Evolutionary conservation across 2,329 filamentous ascomycete species (phyloP).

Genomic region (Cryphonectria radicalis): DNA sequence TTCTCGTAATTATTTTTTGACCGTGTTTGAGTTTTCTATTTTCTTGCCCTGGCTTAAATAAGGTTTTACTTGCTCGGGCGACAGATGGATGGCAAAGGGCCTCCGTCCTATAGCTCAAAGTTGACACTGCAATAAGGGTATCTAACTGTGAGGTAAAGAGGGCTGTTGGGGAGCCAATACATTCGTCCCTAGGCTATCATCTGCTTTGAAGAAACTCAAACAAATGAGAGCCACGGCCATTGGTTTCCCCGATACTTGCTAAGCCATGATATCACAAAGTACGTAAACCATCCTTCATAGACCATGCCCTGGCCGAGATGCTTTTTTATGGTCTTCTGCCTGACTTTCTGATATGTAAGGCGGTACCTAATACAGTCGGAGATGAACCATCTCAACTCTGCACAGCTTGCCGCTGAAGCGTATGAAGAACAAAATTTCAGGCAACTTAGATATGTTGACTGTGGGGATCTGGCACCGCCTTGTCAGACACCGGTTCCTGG

Average conservation of each 20-base stretch:
- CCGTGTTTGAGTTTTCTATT: too few species aligned
- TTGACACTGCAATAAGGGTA: constrained; percentile 1
- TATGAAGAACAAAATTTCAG: background rate
- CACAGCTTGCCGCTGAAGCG: background rate
- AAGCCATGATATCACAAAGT: background rate
- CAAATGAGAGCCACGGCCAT: background rate
- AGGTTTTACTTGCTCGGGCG: too few species aligned
- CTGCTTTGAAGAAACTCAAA: background rate
- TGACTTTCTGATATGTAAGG: background rate
- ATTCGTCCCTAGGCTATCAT: background rate
- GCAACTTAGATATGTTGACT: too few species aligned
- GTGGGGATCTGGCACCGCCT: too few species aligned
- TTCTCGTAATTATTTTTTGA: background rate
- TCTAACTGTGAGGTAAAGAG: constrained; percentile 1
- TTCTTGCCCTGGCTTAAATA: background rate
- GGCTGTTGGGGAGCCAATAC: background rate
- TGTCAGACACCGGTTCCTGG: constrained; percentile 77
- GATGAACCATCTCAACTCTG: background rate
- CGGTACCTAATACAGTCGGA: background rate
- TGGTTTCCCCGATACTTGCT: background rate
- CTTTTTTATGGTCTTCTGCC: background rate
- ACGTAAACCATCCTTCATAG: background rate
- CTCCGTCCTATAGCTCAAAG: too few species aligned
- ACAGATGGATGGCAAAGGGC: background rate
- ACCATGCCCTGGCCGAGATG: background rate